Base-by-base conservation (phyloP, 139 green algal genomes). In the Limnomonas spitsbergensis region DNA sequence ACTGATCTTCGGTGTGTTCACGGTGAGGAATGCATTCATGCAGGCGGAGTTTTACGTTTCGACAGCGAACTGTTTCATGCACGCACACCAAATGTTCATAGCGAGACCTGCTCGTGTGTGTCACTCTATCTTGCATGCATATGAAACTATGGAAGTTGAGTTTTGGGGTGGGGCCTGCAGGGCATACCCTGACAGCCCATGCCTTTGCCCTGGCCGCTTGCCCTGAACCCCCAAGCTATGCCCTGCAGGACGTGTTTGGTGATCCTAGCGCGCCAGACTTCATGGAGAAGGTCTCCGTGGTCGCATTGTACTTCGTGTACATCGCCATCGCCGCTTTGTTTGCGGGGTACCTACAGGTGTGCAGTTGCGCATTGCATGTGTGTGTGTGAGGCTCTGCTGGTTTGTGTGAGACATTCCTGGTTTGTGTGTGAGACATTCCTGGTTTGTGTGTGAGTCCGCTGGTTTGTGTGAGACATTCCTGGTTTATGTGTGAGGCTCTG, bases 291-390 rank as follows among this genome's bases (percentile, higher is more conserved):
- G 70, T 76, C 24, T 34, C 6, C 38, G 6, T 66, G 29, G 6
- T 76, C 3, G 70, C 70, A 3, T 38, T 76, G 27, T 76, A 76
- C 31, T 76, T 76, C 39, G 38, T 76, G 9, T 76, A 76, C 38
- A 34, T 76, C 24, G 70, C 70, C 38, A 66, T 76, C 2, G 70
- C 9, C 14, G 37, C 36, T 6, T 31, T 61, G 7, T 36, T 32
- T 2, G 70, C 38, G 9, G 70, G 37, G 38, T 76, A 66, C 34
- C 24, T 74, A 9, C 68, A 74, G 36, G 56, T 70, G 9, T 35
- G 56, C 56, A 31, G 34, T 14, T 40, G 31, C 7, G 7, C 4
- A 24, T 31, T 74, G 9, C 32, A 74, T 74, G 20, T 31, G 6
- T 71, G 6, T 20, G 61, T 20, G 6, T 31, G 27, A 71, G n/a